Base-by-base conservation (phyloP, 768 basidiomycete genomes). In the Leccinum subgranulosum region DNA sequence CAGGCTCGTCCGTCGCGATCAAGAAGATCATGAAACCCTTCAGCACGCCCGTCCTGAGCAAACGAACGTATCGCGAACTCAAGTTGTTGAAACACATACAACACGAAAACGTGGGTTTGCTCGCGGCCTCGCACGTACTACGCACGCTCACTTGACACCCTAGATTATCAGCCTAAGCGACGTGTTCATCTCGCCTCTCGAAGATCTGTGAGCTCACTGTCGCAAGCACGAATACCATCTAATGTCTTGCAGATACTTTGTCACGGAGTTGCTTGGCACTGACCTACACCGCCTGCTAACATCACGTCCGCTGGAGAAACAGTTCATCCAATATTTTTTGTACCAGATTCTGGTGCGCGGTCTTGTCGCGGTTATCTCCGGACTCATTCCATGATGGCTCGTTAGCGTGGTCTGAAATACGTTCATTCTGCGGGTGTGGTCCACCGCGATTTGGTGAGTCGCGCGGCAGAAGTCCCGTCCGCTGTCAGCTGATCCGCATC, bases 11-110 rank as follows among this genome's bases (percentile, higher is more conserved):
- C 17, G 95, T 96, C 56, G 97, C 97, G 68, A 95, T 99, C 79
- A 99, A 99, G 85, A 98, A 98, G 86, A 99, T 98, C 80, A 98
- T 98, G 96, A 99, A 99, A 75, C 97, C 97, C 7, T 99, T 99
- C 78, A 92, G 90, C 71, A 98, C 97, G 6, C 95, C 97, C 19
- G 97, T 99, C n/a, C 81, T 99, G 66, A 89, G 88, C 74, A 98
- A 98, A 77, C 82, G 97, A 62, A 99, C 97, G 1, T 98, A 98
- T 74, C 84, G 97, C 60, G 97, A 99, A 76, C 83, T 99, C 67
- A 99, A 99, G 76, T 82, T 99, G 43, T 82, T 99, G 70, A 98
- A 98, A 77, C 96, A 99, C 74, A 92, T 99, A 66, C 91, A 96
- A 69, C 96, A 98, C 74, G 96, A 98, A 78, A 99, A 98, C 76